Percentiles rank a stretch among this genome's conserved stretches.
Conservation (phyloP, 257 asterid species). For the Cruciata laevipes region DNA sequence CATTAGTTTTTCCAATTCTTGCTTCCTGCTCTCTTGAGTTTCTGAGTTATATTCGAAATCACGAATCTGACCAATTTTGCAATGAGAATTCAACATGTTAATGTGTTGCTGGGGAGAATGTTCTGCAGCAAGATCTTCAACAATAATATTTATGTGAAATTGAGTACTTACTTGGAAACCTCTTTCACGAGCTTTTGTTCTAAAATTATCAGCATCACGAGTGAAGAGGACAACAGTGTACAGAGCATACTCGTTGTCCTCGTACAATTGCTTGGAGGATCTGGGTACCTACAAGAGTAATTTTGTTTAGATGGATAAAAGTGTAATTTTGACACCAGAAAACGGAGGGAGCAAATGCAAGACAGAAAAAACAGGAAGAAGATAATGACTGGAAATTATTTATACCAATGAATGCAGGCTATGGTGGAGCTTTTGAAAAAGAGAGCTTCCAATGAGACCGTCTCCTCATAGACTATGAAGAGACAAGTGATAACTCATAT, state of each 20-base stretch:
- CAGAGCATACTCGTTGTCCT: constrained; percentile 82
- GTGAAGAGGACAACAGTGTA: constrained; percentile 68
- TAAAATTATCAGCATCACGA: constrained; percentile 92
- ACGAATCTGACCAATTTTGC: constrained; percentile 48
- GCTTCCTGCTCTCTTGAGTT: constrained; percentile 64
- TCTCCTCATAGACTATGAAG: too few relatives aligned
- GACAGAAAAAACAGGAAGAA: neutral
- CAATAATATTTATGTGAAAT: neutral
- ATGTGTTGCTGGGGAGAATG: constrained; percentile 4
- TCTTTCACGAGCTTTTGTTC: constrained; percentile 72
- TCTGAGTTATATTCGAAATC: constrained; percentile 65
- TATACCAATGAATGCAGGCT: neutral
- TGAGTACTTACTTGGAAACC: constrained; percentile 58
- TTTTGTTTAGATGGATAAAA: constrained; percentile 6
- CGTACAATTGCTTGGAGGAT: constrained; percentile 83
- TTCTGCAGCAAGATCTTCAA: neutral
- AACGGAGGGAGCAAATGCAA: constrained; percentile 2
- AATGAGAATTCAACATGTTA: constrained; percentile 20
- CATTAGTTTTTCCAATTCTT: constrained; percentile 60
- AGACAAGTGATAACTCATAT: too few relatives aligned
- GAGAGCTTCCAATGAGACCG: too few relatives aligned
- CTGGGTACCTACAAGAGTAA: constrained; percentile 72
- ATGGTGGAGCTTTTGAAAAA: neutral
- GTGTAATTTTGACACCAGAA: neutral
- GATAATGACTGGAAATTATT: neutral